Conservation (phyloP, 2,329 filamentous ascomycete genomes). For the Phialophora macrospora region DNA sequence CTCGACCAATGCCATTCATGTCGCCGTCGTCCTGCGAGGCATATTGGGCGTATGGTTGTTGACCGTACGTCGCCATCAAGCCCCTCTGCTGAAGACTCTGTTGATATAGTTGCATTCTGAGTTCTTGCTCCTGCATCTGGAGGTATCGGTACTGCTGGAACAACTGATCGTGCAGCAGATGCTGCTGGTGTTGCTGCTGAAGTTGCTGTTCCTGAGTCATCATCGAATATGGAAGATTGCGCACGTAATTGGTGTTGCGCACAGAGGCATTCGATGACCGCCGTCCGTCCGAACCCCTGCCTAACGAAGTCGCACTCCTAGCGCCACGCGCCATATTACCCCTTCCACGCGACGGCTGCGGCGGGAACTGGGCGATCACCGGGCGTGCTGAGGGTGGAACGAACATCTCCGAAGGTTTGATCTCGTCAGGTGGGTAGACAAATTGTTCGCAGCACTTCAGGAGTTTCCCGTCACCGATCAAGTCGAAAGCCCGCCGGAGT, state of each 20-base stretch:
- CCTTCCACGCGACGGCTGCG: constrained; percentile 52
- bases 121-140: constrained; percentile 56
- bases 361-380: constrained; percentile 53
- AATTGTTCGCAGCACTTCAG: constrained; percentile 86
- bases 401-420: constrained; percentile 37
- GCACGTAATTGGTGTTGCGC: constrained; percentile 46
- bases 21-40: constrained; percentile 39
- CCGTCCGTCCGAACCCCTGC: constrained; percentile 54
- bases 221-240: constrained; percentile 46
- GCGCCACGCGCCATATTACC: constrained; percentile 57
- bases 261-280: constrained; percentile 63
- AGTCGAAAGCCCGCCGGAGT: constrained; percentile 82
- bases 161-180: constrained; percentile 55
- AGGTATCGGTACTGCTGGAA: constrained; percentile 57
- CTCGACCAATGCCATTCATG: constrained; percentile 30
- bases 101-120: constrained; percentile 54
- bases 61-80: constrained; percentile 28
- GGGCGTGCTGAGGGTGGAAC: constrained; percentile 60
- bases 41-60: constrained; percentile 47
- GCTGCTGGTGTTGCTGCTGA: constrained; percentile 54
- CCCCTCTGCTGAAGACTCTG: constrained; percentile 46
- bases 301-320: constrained; percentile 54
- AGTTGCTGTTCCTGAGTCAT: constrained; percentile 47
- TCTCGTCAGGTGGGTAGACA: constrained; percentile 72
- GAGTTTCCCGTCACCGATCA: constrained; percentile 78